Base-by-base conservation (phyloP, 2,329 filamentous ascomycete genomes). In the Botrytis aclada region DNA sequence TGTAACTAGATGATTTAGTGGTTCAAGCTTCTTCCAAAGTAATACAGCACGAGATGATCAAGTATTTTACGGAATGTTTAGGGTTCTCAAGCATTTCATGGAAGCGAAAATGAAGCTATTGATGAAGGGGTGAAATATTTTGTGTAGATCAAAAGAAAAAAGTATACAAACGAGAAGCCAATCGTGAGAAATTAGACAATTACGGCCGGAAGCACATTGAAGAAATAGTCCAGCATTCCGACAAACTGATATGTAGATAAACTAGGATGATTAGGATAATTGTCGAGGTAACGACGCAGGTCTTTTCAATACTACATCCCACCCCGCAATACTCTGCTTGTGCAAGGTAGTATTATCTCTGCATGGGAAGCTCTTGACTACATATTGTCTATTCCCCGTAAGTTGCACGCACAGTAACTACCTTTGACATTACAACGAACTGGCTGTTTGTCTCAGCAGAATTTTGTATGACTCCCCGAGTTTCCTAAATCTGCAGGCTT, bases 281-380 rank as follows among this genome's bases (percentile, higher is more conserved):
- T n/a, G 16, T 9, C 62, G 20, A 65, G 63, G 29, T 51, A 47
- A 34, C 43, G 10, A 34, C 22, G 43, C 43, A 65, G 63, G 43
- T 65, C 41, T 56, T 47, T 37, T 34, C 22, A 18, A 47, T 65
- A n/a, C 39, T 43, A 56, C 61, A 34, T 67, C 45, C 20, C 60
- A 71, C 60, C 70, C 62, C 70, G 70, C 62, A 72, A 71, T 71
- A 41, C 18, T 29, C 62, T 65, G 62, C 39, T 65, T 34, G 47
- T 67, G 47, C 47, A 56, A 66, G 45, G 58, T 51, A 41, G 34
- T 51, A 39, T 25, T 25, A 43, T 29, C 25, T 32, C n/a, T 32
- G 45, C 34, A 41, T 32, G 45, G 29, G 47, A 41, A 71, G 37
- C 47, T 66, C n/a, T 71, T 54, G n/a, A 71, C 34, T 66, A 29